Base-by-base conservation (phyloP, 495 filamentous ascomycete species). In the Penicillium crystallinum region DNA sequence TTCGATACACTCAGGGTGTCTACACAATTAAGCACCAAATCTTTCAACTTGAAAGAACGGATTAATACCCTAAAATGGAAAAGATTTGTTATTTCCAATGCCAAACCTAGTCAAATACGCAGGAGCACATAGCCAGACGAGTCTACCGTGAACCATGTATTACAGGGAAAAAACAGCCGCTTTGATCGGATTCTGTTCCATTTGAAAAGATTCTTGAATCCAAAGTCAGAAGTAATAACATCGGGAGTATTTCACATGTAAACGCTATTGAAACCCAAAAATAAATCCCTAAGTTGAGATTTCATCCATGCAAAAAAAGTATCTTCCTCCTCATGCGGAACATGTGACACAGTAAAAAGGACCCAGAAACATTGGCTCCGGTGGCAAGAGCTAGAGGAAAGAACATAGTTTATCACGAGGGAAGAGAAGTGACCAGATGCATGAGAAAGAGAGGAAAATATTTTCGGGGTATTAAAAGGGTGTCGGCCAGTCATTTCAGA, bases 331-430 rank as follows among this genome's bases (percentile, higher is more conserved):
- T 45, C 2, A 34, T 3, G 31, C 14, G 23, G 23, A 3, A 27
- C 23, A 27, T 22, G 19, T 14, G 5, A 18, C 31, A 44, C 23
- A 21, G 25, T 31, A 12, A 46, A 46, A 46, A 52, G 38, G 53
- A 51, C 47, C 58, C 51, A 29, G 49, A 56, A 52, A 53, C 54
- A 64, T 43, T 51, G 51, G 55, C 36, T 27, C 22, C 21, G 46
- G 39, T 35, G 33, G 44, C 27, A 54, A 63, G 45, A 33, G 42
- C 17, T 4, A 8, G 42, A 36, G 31, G 22, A 19, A 50, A 51
- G 22, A 35, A 15, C 22, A 38, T 27, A 17, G 22, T 21, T 39
- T 36, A 39, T 40, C 50, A 39, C 10, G 49, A 36, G 38, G 35
- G 27, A 49, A 36, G 46, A 58, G 36, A 50, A 46, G 14, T 31